Conservation (phyloP, 208 protist genomes). For the Leishmania mexicana region DNA sequence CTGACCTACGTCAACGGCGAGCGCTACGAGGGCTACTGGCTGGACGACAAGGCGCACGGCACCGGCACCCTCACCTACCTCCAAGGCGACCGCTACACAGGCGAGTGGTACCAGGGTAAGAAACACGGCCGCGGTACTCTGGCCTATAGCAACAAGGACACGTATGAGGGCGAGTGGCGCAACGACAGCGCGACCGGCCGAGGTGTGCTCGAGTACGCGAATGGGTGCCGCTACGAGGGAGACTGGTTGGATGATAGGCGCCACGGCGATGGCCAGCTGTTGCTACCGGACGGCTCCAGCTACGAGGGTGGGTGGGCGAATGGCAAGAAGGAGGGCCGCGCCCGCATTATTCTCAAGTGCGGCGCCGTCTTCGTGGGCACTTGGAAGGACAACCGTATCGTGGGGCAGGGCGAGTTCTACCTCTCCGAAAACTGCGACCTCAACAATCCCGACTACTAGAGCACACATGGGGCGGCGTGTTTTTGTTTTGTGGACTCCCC, state of each 20-base stretch:
- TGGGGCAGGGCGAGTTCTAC: conserved; percentile 87
- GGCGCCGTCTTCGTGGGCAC: conserved; percentile 86
- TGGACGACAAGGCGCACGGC: conserved; percentile 89
- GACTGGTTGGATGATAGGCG: conserved; percentile 85
- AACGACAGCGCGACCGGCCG: conserved; percentile 85
- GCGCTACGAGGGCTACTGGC: conserved; percentile 90
- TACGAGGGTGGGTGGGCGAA: conserved; percentile 88
- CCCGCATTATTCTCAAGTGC: conserved; percentile 91
- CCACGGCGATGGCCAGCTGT: conserved; percentile 82
- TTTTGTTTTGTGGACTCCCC: conserved; percentile 6
- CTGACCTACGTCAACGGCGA: conserved; percentile 91
- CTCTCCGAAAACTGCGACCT: conserved; percentile 91
- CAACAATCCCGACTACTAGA: conserved; percentile 92
- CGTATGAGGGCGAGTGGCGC: conserved; percentile 90
- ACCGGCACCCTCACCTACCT: conserved; percentile 91
- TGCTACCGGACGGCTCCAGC: conserved; percentile 83
- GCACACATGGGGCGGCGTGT: not conserved
- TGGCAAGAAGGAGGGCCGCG: conserved; percentile 90
- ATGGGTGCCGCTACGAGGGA: conserved; percentile 91
- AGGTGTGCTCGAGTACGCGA: conserved; percentile 89
- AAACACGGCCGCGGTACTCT: conserved; percentile 90
- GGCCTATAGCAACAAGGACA: conserved; percentile 92
- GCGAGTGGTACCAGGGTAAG: conserved; percentile 91
- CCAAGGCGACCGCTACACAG: conserved; percentile 92
- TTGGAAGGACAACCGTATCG: conserved; percentile 89